Evolutionary conservation across 2,329 filamentous ascomycete species (phyloP).

Genomic region (Elsinoe necatrix): DNA sequence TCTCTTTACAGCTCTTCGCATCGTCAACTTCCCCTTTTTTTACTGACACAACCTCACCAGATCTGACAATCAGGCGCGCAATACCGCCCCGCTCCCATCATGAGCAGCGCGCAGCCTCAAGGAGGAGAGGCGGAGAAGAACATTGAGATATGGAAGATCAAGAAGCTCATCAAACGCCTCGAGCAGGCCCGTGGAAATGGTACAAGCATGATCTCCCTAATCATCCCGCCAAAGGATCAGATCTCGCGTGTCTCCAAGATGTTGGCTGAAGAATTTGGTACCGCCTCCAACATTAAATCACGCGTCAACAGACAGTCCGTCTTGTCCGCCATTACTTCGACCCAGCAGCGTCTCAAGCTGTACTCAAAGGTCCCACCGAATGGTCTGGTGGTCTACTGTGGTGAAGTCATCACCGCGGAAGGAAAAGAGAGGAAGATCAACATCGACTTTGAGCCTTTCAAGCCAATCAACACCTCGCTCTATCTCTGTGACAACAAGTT

Average conservation of each 20-base stretch:
- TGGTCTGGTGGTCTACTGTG: conserved; percentile 95
- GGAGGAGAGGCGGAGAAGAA: conserved; percentile 98
- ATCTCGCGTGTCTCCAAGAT: conserved; percentile 94
- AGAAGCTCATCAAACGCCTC: conserved; percentile 98
- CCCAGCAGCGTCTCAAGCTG: conserved; percentile 96
- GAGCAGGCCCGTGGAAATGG: conserved; percentile 96
- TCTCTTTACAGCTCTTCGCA: too few species aligned
- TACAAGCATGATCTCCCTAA: conserved; percentile 98
- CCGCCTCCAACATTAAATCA: conserved; percentile 98
- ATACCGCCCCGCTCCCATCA: conserved; percentile 43
- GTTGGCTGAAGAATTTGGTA: conserved; percentile 89
- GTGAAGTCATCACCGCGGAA: conserved; percentile 98
- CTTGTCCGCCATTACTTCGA: conserved; percentile 95
- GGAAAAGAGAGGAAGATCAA: conserved; percentile 99
- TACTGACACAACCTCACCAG: conserved; percentile 5
- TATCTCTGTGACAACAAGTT: conserved; percentile 99
- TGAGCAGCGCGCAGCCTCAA: conserved; percentile 70
- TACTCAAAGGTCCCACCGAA: conserved; percentile 99
- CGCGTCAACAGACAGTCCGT: conserved; percentile 98
- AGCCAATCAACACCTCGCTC: conserved; percentile 98
- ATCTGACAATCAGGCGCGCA: conserved; percentile 16
- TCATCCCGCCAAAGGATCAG: conserved; percentile 98
- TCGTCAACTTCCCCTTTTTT: too few species aligned
- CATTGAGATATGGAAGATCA: conserved; percentile 91
- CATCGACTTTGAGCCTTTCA: conserved; percentile 99